Base-by-base conservation (phyloP, 1,284 basidiomycete genomes). In the Pseudozyma flocculosa region DNA sequence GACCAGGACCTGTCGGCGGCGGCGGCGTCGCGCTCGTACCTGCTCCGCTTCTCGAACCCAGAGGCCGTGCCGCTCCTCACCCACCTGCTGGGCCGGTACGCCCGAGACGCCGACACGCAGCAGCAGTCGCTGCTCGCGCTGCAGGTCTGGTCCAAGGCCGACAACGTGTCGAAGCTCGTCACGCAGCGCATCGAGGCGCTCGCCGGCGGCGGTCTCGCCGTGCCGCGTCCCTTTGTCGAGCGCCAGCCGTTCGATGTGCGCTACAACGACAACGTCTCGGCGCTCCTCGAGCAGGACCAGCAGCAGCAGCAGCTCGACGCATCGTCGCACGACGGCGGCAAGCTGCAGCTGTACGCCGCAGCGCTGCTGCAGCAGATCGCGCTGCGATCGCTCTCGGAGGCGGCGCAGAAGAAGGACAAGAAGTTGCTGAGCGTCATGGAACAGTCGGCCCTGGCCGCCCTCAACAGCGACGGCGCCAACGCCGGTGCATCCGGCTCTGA, bases 371-470 rank as follows among this genome's bases (percentile, higher is more conserved):
- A 41, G 22, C 40, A 41, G 23, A 26, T 26, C 22, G 19, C 40
- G 7, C 19, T 41, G 11, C 40, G 40, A 4, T 14, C 40, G 4
- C 21, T 41, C 19, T 22, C 40, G 19, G 9, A 4, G 14, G 10
- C 10, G 5, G 18, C 40, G 10, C 19, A 17, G 15, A 22, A 10
- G 40, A 41, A 41, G 22, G 40, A 21, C 15, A 17, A 22, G 15
- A 10, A 10, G 7, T 22, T 21, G 8, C 58, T 65, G 37, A 61
- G 43, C 45, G 54, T 61, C 38, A 29, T 65, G 21, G 62, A 65
- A 36, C 58, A 59, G 2, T 65, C 62, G 4, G 58, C 62, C 4
- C 34, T 58, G 22, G 48, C 54, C 39, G 47, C 52, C n/a, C n/a
- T n/a, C n/a, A n/a, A n/a, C n/a, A n/a, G n/a, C n/a, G 29, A 17